Percentiles rank a stretch among this genome's conserved stretches.
phyloP scores from a whole-genome alignment of 139 green algal species.

The Coccomyxa sp. region DNA sequence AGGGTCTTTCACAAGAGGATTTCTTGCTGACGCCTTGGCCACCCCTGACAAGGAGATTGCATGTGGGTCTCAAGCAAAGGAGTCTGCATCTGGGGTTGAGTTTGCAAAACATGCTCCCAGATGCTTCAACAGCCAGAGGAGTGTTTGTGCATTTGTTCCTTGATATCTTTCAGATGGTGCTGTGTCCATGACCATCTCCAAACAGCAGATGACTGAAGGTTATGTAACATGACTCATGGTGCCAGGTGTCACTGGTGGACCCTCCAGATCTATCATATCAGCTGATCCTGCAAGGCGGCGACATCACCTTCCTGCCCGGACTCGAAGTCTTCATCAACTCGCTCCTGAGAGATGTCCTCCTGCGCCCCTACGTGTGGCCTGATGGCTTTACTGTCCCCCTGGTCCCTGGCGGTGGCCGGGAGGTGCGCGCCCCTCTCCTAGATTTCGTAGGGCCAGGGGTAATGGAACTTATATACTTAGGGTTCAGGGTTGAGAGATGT shows the following conservation, averaged over 20 bases:
- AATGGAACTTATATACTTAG: not conserved
- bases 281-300: constrained; percentile 23
- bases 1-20: too few relatives aligned
- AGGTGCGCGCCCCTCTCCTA: not conserved
- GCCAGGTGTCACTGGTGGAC: constrained; percentile 19
- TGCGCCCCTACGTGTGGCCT: constrained; percentile 16
- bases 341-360: constrained; percentile 21
- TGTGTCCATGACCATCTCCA: too few relatives aligned
- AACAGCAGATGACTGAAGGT: not conserved
- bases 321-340: constrained; percentile 36
- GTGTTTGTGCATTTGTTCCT: too few relatives aligned
- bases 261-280: constrained; percentile 14
- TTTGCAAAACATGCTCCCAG: too few relatives aligned
- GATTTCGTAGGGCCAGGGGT: not conserved
- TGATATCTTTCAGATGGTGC: too few relatives aligned
- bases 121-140: not conserved
- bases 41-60: too few relatives aligned
- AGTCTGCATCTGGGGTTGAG: too few relatives aligned
- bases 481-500: too few relatives aligned
- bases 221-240: not conserved
- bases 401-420: not conserved
- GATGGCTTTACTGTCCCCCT: constrained; percentile 14
- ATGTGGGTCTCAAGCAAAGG: too few relatives aligned
- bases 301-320: constrained; percentile 36
- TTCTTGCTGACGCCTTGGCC: too few relatives aligned